phyloP scores from a whole-genome alignment of 495 filamentous ascomycete species.

The Neurospora intermedia region DNA sequence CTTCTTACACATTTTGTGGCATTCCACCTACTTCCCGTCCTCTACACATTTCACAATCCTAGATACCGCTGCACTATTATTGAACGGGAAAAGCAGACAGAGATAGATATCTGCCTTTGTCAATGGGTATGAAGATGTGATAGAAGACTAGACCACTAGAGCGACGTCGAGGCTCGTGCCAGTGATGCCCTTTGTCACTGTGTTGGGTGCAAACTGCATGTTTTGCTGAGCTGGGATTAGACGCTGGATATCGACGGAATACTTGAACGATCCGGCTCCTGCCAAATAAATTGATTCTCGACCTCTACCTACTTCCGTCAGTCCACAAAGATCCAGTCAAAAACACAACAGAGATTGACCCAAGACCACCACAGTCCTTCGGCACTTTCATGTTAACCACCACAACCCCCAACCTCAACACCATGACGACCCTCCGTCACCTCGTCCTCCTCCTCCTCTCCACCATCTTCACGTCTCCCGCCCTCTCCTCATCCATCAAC shows the following conservation, averaged over 20 bases:
- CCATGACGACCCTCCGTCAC: neutral
- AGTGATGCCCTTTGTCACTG: neutral
- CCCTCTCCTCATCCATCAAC: neutral
- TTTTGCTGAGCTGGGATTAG: neutral
- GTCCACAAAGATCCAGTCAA: neutral
- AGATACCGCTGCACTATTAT: neutral
- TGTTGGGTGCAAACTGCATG: neutral
- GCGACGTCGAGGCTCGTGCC: neutral
- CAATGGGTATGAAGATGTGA: no score
- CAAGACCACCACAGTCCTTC: no score
- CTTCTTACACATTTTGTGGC: neutral
- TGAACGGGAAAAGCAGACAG: neutral
- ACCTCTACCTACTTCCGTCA: neutral
- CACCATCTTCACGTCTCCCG: neutral
- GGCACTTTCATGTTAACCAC: neutral
- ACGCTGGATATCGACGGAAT: neutral
- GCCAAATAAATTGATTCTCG: neutral
- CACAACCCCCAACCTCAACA: neutral
- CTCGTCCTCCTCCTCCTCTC: neutral
- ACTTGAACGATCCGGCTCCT: neutral
- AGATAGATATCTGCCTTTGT: neutral
- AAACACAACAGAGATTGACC: neutral
- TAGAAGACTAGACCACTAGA: no score
- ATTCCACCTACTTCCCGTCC: neutral
- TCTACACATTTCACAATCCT: neutral